Evolutionary conservation across 2,329 filamentous ascomycete genomes (phyloP).

Genomic region (Arthrobotrys musiformis): DNA sequence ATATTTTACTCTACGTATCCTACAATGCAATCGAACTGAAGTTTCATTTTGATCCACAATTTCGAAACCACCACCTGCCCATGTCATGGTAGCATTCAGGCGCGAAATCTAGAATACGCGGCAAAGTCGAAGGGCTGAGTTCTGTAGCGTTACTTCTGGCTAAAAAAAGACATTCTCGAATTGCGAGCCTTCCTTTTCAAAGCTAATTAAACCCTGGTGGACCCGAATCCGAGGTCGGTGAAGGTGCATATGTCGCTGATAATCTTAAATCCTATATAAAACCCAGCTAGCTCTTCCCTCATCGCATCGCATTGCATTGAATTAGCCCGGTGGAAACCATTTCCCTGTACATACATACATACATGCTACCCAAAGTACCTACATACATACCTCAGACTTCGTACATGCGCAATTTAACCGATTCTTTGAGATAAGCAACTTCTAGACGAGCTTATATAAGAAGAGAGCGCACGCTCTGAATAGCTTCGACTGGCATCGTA

Average conservation of each 20-base stretch:
- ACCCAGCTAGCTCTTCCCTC: slow-evolving; percentile 65
- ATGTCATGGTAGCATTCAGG: slow-evolving; percentile 6
- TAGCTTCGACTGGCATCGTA: not conserved
- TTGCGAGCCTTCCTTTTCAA: slow-evolving; percentile 62
- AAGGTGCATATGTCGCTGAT: not conserved
- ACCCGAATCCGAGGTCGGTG: not conserved
- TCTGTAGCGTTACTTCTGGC: not conserved
- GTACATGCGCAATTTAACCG: slow-evolving; percentile 24
- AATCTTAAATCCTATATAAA: slow-evolving; percentile 61
- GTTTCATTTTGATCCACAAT: slow-evolving; percentile 12
- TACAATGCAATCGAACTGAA: not conserved
- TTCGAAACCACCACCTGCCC: slow-evolving; percentile 15
- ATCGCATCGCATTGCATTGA: slow-evolving; percentile 62
- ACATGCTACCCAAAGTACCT: no score
- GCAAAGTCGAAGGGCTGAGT: slow-evolving; percentile 17
- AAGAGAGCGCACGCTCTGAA: not conserved
- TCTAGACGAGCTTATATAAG: not conserved
- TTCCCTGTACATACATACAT: not conserved
- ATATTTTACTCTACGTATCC: not conserved
- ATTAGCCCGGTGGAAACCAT: not conserved
- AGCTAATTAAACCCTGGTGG: slow-evolving; percentile 60
- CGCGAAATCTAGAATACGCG: slow-evolving; percentile 9
- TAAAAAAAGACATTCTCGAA: slow-evolving; percentile 8
- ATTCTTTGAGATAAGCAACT: not conserved
- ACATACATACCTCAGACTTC: no score